Evolutionary conservation across 2,329 filamentous ascomycete genomes (phyloP), one percentile per base, ranked within the genome.

Genomic region (Xylariaceae sp.): DNA sequence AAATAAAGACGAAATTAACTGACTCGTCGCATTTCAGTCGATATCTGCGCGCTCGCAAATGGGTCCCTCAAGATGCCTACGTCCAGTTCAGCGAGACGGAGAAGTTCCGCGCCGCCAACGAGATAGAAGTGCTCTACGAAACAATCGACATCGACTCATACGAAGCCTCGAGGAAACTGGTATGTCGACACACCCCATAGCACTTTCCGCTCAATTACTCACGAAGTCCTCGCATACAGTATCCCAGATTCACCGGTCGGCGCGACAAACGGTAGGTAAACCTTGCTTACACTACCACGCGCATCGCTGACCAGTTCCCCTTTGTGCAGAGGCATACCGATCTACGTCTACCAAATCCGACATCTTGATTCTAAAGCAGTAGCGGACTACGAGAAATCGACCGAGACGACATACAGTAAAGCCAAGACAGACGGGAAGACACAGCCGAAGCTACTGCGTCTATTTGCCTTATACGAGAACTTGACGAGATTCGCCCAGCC

Each of bases 391-490:
- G 88, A 93, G 66, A 88, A 87, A 65, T 73, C 75, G 40, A 74
- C 74, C 50, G 69, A 74, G 17, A 74, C 75, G 13, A 76, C 75
- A 6, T 70, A 74, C 38, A 74, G 76, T 53, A 79, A 85, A 60
- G 84, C 87, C 60, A 80, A 84, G 61, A 74, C 80, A 6, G 82
- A 86, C 57, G 81, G 82, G 59, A 87, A 86, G 63, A 87, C 82
- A 1, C 81, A 88, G 0, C 76, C 87, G 22, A 90, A 90, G 66
- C 81, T 96, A 65, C 77, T 97, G 47, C 88, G 90, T 19, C 80
- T 97, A 5, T 96, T 96, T 68, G 90, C 92, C 1, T 79, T 97
- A 14, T 97, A 97, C 75, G 93, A 97, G 74, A 94, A 94, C 72
- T 79, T 97, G 51, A 91, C 88, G 34, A 82, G 88, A 61, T 97